phyloP scores from a whole-genome alignment of 805 yeast genomes.

The Candida krabiensis region DNA sequence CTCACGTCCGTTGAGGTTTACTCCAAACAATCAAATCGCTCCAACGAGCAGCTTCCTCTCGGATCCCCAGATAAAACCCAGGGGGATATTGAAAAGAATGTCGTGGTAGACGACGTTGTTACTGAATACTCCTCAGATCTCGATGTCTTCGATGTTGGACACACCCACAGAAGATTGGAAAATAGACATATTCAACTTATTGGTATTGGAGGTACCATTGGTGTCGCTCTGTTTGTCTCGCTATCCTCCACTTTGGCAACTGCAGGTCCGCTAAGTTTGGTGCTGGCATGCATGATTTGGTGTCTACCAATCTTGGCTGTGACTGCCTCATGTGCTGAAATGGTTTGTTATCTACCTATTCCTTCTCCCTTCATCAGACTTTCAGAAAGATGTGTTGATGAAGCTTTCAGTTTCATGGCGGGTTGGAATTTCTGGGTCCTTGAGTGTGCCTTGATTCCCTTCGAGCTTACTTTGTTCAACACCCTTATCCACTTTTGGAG shows the following conservation, averaged over 20 bases:
- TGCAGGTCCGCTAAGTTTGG: conserved; percentile 43
- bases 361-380: conserved; percentile 47
- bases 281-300: conserved; percentile 43
- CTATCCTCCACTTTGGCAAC: conserved; percentile 39
- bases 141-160: conserved; percentile 17
- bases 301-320: conserved; percentile 42
- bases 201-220: conserved; percentile 53
- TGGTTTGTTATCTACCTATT: conserved; percentile 47
- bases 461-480: conserved; percentile 48
- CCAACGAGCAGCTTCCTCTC: not conserved
- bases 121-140: conserved; percentile 12
- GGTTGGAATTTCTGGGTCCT: conserved; percentile 54
- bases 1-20: conserved; percentile 9
- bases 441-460: conserved; percentile 48
- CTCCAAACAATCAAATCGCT: not conserved
- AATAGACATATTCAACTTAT: conserved; percentile 48
- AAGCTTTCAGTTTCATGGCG: conserved; percentile 44
- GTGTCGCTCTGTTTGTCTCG: conserved; percentile 46
- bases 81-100: conserved; percentile 6
- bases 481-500: conserved; percentile 49
- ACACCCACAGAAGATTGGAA: conserved; percentile 32
- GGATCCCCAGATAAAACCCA: conserved; percentile 3
- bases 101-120: conserved; percentile 6
- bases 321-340: conserved; percentile 45
- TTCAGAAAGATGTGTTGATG: conserved; percentile 48